Conservation (phyloP, 352 stramenopile genomes). For the Globisporangium canariense region DNA sequence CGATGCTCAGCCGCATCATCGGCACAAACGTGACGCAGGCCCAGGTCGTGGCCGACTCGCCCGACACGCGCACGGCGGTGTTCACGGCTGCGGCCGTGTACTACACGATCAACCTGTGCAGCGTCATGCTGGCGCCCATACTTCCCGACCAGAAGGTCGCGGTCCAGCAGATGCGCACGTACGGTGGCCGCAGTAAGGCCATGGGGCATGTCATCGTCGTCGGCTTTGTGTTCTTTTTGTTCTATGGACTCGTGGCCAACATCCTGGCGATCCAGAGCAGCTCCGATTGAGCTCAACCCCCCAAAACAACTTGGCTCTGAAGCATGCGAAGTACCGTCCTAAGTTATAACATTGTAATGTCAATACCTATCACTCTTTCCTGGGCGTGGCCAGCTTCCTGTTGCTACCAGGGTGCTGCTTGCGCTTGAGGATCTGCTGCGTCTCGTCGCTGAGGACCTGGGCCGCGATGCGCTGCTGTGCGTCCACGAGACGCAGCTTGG, state of each 20-base stretch:
- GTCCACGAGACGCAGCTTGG: conserved; percentile 23
- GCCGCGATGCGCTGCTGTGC: conserved; percentile 30
- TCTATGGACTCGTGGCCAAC: conserved; percentile 33
- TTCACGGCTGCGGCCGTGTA: conserved; percentile 22
- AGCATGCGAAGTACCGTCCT: neutral
- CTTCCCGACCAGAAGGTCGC: conserved; percentile 40
- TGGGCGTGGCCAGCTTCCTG: neutral
- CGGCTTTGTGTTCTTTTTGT: conserved; percentile 30
- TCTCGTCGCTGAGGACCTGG: conserved; percentile 39
- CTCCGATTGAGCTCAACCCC: neutral
- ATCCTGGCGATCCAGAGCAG: conserved; percentile 18
- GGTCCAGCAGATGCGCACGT: conserved; percentile 36
- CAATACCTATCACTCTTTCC: neutral
- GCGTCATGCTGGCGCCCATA: conserved; percentile 20
- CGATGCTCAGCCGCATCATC: conserved; percentile 26
- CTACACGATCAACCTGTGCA: conserved; percentile 28
- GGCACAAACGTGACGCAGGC: conserved; percentile 18
- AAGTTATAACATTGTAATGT: conserved; percentile 2
- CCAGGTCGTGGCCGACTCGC: conserved; percentile 25
- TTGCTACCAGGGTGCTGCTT: conserved; percentile 6
- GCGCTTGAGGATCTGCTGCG: conserved; percentile 26
- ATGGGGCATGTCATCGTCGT: conserved; percentile 27
- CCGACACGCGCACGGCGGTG: conserved; percentile 22
- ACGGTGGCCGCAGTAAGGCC: conserved; percentile 25
- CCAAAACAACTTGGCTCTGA: too few species aligned